phyloP scores from a whole-genome alignment of 768 basidiomycete genomes.

The Hortiboletus flavorubellus region DNA sequence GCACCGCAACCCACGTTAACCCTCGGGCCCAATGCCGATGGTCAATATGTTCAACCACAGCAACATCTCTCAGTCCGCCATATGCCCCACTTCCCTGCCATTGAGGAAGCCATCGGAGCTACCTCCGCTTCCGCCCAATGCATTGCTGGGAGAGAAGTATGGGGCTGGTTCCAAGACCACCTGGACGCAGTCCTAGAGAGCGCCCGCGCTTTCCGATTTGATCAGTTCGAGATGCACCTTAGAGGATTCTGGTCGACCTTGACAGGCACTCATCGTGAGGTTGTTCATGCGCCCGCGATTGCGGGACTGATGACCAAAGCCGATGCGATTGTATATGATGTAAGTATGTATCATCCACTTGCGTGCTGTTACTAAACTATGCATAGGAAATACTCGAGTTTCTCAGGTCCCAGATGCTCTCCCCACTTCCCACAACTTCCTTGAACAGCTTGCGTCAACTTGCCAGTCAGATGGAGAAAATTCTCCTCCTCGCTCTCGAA shows the following conservation, averaged over 20 bases:
- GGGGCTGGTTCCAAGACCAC: constrained; percentile 92
- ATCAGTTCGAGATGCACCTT: constrained; percentile 86
- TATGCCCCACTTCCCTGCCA: constrained; percentile 76
- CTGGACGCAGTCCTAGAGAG: constrained; percentile 78
- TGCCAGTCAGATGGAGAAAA: constrained; percentile 91
- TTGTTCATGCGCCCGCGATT: constrained; percentile 85
- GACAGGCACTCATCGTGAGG: constrained; percentile 73
- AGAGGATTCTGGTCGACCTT: constrained; percentile 83
- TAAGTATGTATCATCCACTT: constrained; percentile 41
- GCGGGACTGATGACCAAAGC: constrained; percentile 87
- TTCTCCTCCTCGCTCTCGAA: constrained; percentile 75
- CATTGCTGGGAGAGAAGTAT: constrained; percentile 80
- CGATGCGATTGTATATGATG: constrained; percentile 88
- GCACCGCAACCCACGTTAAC: constrained; percentile 57
- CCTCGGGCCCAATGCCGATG: constrained; percentile 42
- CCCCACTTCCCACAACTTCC: constrained; percentile 64
- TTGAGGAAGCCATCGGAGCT: constrained; percentile 79
- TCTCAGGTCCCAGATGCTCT: constrained; percentile 80
- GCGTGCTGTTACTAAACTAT: constrained; percentile 17
- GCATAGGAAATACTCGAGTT: constrained; percentile 82
- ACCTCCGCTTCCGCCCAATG: constrained; percentile 74
- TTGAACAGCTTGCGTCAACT: constrained; percentile 73
- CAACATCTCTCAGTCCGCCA: constrained; percentile 67
- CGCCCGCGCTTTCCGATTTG: constrained; percentile 74
- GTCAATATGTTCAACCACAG: constrained; percentile 47